A percentile compares a stretch with the other conserved stretches of the same genome.
Evolutionary conservation across 2,329 filamentous ascomycete genomes (phyloP).

Genomic region (Pyrenophora graminea): DNA sequence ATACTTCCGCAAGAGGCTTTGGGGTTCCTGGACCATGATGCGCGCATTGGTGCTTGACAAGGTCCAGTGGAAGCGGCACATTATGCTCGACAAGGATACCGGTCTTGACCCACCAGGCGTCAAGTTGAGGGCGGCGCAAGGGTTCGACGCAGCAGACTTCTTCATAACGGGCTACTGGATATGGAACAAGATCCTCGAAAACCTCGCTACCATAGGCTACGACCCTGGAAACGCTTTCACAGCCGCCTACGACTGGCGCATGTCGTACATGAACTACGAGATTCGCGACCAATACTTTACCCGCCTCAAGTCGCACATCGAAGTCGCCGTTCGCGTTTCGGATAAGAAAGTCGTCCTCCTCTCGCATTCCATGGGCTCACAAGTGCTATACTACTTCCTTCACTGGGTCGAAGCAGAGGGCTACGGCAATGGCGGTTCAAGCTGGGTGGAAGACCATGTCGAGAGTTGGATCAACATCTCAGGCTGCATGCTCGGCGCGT

Average conservation of each 20-base stretch:
- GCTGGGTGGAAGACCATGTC: constrained; percentile 88
- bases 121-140: constrained; percentile 90
- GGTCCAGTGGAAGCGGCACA: constrained; percentile 90
- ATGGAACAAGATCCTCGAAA: constrained; percentile 98
- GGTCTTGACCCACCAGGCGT: constrained; percentile 88
- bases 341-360: constrained; percentile 81
- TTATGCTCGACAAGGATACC: constrained; percentile 92
- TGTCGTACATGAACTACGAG: constrained; percentile 89
- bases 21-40: constrained; percentile 99
- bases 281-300: constrained; percentile 92
- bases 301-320: constrained; percentile 85
- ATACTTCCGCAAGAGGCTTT: constrained; percentile 92
- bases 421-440: constrained; percentile 75
- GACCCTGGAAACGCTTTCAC: constrained; percentile 79
- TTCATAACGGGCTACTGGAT: constrained; percentile 94
- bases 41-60: constrained; percentile 90
- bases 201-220: constrained; percentile 92
- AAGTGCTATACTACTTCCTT: constrained; percentile 85
- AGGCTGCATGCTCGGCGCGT: constrained; percentile 93
- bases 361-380: constrained; percentile 97
- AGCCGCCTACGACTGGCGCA: constrained; percentile 84
- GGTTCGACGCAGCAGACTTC: constrained; percentile 97
- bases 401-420: constrained; percentile 81
- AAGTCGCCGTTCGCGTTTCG: constrained; percentile 74
- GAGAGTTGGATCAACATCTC: constrained; percentile 98